Base-by-base conservation (phyloP, 306 rosid species). In the Ceratonia siliqua region DNA sequence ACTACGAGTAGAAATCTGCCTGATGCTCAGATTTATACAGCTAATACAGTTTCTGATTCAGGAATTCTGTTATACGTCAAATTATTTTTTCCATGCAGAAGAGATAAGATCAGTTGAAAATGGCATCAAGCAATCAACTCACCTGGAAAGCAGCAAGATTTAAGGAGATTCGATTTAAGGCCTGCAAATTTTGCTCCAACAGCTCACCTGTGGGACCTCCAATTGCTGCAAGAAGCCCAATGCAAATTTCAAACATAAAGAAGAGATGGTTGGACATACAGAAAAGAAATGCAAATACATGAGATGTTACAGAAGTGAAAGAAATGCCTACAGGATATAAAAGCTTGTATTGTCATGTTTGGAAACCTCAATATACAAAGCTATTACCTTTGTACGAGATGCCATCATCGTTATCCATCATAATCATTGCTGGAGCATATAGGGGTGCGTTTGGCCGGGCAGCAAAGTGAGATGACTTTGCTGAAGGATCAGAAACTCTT, bases 341-440 rank as follows among this genome's bases (percentile, higher is more conserved):
- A 55, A 74, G 25, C 50, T 38, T 32, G 8, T 21, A 36, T 25
- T 73, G 33, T 57, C 62, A 53, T 52, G 41, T 15, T 42, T 14
- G 50, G 18, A 39, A 22, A 36, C 14, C 30, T 32, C 4, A 32
- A 67, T 3, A 18, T 76, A 25, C 11, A 46, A 35, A 27, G 22
- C 20, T 62, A 9, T 0, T 14, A 89, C 94, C 89, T 80, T 78
- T 64, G 77, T 25, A 81, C 21, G 87, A 78, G 66, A 87, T 82
- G 58, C 83, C 85, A 56, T 85, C 89, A 76, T 86, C 88, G 61
- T 72, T 81, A 66, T 88, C 89, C 84, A 83, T 70, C 2, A 85
- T 75, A 72, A 79, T 68, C 65, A 68, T 49, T 15, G 90, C 85
- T 73, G 86, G 86, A 66, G 78, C 82, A 74, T 75, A 83, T 5